phyloP scores from a whole-genome alignment of 148 eudicot species.

The Suaeda aralocaspica region DNA sequence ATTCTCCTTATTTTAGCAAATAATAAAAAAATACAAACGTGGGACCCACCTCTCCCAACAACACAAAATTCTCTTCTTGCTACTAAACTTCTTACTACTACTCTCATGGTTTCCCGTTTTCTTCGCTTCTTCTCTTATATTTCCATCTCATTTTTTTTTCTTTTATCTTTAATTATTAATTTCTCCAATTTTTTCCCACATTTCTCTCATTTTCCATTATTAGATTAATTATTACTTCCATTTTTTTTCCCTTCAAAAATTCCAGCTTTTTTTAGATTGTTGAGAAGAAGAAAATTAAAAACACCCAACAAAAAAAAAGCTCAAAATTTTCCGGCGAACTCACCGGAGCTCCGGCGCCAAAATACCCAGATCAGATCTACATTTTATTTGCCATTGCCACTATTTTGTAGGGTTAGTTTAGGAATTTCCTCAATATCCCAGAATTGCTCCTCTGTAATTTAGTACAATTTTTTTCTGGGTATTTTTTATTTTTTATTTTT shows the following conservation, averaged over 20 bases:
- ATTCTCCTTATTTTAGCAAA: background rate
- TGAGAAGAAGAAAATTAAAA: background rate
- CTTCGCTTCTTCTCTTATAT: constrained; percentile 21
- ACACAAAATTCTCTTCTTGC: too few relatives aligned
- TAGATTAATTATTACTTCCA: background rate
- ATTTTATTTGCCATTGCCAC: background rate
- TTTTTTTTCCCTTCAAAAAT: background rate
- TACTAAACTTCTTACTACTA: too few relatives aligned
- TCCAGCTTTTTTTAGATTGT: constrained; percentile 2
- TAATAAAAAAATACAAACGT: too few relatives aligned
- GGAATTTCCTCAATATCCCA: background rate
- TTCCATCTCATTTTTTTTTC: background rate
- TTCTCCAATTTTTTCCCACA: background rate
- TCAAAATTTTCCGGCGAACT: background rate
- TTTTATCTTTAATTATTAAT: background rate
- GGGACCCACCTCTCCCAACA: too few relatives aligned
- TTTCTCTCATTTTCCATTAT: background rate
- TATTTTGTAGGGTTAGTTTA: background rate
- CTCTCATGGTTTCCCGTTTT: constrained; percentile 30
- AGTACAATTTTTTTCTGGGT: too few relatives aligned
- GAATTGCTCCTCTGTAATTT: too few relatives aligned
- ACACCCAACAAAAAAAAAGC: background rate
- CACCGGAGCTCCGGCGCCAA: constrained; percentile 13
- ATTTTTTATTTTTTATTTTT: too few relatives aligned
- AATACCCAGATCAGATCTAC: constrained; percentile 27